These are phyloP conservation scores for Pouteria campechiana DNA, from an alignment of 179 eudicot species.

Conservation along the genomic window DNA sequence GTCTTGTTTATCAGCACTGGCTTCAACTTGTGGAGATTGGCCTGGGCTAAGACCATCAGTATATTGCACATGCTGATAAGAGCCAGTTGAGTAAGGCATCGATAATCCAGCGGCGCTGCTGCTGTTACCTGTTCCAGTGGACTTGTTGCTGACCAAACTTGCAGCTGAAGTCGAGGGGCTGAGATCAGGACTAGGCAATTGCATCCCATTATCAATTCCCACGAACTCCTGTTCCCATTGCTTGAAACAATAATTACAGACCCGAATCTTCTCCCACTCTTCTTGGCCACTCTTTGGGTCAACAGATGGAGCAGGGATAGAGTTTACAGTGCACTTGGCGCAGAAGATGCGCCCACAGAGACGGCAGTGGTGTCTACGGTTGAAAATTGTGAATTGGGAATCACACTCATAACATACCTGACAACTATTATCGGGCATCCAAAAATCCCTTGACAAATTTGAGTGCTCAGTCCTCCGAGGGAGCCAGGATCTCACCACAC, in stretches of 20 bases:
- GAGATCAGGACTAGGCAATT: slow-evolving; percentile 23
- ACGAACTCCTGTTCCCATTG: slow-evolving; percentile 61
- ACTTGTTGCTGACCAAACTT: slow-evolving; percentile 51
- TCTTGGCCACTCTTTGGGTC: slow-evolving; percentile 25
- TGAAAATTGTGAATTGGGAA: slow-evolving; percentile 62
- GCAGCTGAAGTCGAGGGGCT: slow-evolving; percentile 38
- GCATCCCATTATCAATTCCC: slow-evolving; percentile 26
- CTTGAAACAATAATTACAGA: slow-evolving; percentile 82
- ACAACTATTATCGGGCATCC: slow-evolving; percentile 98
- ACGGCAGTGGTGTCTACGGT: slow-evolving; percentile 95
- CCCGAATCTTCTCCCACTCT: slow-evolving; percentile 73
- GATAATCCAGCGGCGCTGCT: slow-evolving; percentile 59
- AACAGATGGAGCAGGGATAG: slow-evolving; percentile 44
- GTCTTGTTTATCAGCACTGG: slow-evolving; percentile 25
- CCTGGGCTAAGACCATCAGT: slow-evolving; percentile 38
- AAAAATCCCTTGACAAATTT: slow-evolving; percentile 81
- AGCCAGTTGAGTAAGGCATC: slow-evolving; percentile 38
- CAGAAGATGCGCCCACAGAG: slow-evolving; percentile 89
- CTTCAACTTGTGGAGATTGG: slow-evolving; percentile 54
- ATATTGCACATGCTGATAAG: slow-evolving; percentile 33
- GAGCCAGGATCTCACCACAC: slow-evolving; percentile 59
- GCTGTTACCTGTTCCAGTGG: slow-evolving; percentile 51
- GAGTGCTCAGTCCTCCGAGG: slow-evolving; percentile 61
- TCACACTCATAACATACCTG: slow-evolving; percentile 97
- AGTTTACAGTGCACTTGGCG: slow-evolving; percentile 74